phyloP scores from a whole-genome alignment of 73 alveolate species.

The Paramecium octaurelia region DNA sequence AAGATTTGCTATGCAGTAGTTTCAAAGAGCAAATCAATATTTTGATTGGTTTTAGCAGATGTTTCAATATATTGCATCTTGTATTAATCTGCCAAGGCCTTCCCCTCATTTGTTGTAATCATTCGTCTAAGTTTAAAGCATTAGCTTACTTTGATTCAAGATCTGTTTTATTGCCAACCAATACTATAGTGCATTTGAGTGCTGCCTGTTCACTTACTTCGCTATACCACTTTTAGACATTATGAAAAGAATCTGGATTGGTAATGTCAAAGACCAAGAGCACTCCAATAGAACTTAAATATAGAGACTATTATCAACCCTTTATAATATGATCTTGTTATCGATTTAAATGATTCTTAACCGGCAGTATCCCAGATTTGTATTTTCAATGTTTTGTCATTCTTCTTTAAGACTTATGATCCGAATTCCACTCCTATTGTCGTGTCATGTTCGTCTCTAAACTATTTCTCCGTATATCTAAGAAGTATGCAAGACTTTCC shows the following conservation, averaged over 20 bases:
- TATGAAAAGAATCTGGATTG: conserved; percentile 65
- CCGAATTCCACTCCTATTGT: conserved; percentile 71
- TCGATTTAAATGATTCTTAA: conserved; percentile 41
- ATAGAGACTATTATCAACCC: neutral
- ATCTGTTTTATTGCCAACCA: conserved; percentile 68
- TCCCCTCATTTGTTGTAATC: conserved; percentile 74
- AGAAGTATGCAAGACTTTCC: conserved; percentile 70
- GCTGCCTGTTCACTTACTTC: conserved; percentile 64
- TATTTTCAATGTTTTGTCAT: conserved; percentile 80
- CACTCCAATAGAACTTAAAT: conserved; percentile 86
- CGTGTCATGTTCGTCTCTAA: conserved; percentile 70
- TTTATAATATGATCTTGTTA: conserved; percentile 51
- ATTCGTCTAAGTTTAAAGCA: conserved; percentile 51
- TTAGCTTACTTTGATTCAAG: conserved; percentile 44
- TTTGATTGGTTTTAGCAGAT: conserved; percentile 75
- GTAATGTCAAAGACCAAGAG: conserved; percentile 90
- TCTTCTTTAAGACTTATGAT: conserved; percentile 45
- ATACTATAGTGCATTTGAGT: conserved; percentile 26
- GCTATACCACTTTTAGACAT: conserved; percentile 64
- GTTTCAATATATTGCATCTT: conserved; percentile 82
- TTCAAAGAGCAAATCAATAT: conserved; percentile 69
- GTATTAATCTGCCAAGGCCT: conserved; percentile 76
- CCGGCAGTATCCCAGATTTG: conserved; percentile 93
- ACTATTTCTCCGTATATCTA: conserved; percentile 62
- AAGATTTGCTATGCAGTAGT: neutral